Percentiles rank a stretch among this genome's conserved stretches.
Conservation (phyloP, 1,284 basidiomycete species). For the Sporisorium scitamineum region DNA sequence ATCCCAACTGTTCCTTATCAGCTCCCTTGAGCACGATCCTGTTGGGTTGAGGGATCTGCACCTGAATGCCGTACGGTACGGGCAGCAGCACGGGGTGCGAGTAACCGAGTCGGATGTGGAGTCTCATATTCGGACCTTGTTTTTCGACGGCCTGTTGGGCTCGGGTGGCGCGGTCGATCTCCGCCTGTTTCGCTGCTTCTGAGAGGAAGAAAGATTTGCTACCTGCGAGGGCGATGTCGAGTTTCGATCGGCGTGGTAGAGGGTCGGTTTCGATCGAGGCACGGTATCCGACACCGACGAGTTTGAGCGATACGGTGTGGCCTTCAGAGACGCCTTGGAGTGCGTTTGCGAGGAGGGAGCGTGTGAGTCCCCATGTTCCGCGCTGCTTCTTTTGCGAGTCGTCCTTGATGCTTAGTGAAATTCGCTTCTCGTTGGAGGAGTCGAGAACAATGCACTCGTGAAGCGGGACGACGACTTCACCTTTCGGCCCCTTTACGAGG, state of each 20-base stretch:
- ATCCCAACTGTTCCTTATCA: slow-evolving; percentile 77
- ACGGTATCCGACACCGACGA: slow-evolving; percentile 96
- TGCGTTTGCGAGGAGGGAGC: slow-evolving; percentile 89
- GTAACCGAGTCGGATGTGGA: slow-evolving; percentile 77
- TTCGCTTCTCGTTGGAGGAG: background rate
- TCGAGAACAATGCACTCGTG: slow-evolving; percentile 53
- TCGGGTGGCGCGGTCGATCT: slow-evolving; percentile 32
- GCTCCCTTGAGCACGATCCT: slow-evolving; percentile 72
- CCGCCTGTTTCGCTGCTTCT: slow-evolving; percentile 44
- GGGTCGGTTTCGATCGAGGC: slow-evolving; percentile 88
- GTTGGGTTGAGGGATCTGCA: slow-evolving; percentile 71
- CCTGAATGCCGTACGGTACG: slow-evolving; percentile 73
- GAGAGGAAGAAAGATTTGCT: slow-evolving; percentile 49
- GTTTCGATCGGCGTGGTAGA: slow-evolving; percentile 39
- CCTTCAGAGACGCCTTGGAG: slow-evolving; percentile 89
- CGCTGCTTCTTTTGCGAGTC: slow-evolving; percentile 80
- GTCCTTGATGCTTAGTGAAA: slow-evolving; percentile 77
- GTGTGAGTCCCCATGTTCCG: slow-evolving; percentile 91
- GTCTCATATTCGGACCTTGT: slow-evolving; percentile 42
- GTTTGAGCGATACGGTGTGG: slow-evolving; percentile 82
- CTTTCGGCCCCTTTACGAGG: slow-evolving; percentile 62
- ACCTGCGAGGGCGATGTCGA: slow-evolving; percentile 48
- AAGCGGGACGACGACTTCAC: slow-evolving; percentile 59
- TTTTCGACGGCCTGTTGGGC: slow-evolving; percentile 21
- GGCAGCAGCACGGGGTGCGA: slow-evolving; percentile 87